Percentiles rank a stretch among this genome's conserved stretches.
These are phyloP conservation scores for Chlorella variabilis DNA, from an alignment of 163 green algal species.

Conservation along the genomic window DNA sequence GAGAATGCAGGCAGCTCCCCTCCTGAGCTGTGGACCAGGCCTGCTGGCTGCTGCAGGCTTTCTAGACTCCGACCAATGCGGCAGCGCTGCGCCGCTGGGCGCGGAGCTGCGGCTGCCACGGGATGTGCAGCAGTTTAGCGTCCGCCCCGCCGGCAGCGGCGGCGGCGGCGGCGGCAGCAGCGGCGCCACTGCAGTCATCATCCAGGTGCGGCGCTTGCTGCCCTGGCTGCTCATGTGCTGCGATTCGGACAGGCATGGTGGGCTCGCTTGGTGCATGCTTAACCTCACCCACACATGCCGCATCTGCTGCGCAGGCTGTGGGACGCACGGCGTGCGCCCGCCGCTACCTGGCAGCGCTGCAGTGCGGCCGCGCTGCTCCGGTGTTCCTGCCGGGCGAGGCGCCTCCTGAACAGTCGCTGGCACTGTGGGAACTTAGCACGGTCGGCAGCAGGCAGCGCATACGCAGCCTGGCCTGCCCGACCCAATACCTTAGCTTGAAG, in stretches of 20 bases:
- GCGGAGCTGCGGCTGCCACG: too few relatives aligned
- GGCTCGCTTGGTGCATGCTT: not conserved
- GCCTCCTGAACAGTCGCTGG: not conserved
- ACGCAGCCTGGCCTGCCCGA: conserved; percentile 1
- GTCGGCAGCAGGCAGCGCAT: not conserved
- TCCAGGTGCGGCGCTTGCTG: not conserved
- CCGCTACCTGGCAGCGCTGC: not conserved
- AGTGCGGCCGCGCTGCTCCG: not conserved
- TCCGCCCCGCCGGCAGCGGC: too few relatives aligned
- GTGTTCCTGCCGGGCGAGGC: not conserved
- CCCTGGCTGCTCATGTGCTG: too few relatives aligned
- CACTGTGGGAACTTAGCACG: not conserved
- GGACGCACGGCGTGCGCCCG: not conserved
- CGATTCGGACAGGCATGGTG: too few relatives aligned
- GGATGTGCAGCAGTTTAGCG: too few relatives aligned
- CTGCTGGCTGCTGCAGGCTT: too few relatives aligned
- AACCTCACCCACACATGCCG: not conserved
- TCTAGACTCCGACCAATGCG: too few relatives aligned
- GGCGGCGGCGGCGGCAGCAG: too few relatives aligned
- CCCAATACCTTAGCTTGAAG: not conserved
- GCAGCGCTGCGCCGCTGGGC: too few relatives aligned
- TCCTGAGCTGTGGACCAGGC: too few relatives aligned
- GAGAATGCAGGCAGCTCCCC: too few relatives aligned
- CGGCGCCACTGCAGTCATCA: not conserved
- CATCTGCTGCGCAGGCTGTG: not conserved